phyloP scores from a whole-genome alignment of 2,329 filamentous ascomycete species.

The Hymenoscyphus fructigenus region DNA sequence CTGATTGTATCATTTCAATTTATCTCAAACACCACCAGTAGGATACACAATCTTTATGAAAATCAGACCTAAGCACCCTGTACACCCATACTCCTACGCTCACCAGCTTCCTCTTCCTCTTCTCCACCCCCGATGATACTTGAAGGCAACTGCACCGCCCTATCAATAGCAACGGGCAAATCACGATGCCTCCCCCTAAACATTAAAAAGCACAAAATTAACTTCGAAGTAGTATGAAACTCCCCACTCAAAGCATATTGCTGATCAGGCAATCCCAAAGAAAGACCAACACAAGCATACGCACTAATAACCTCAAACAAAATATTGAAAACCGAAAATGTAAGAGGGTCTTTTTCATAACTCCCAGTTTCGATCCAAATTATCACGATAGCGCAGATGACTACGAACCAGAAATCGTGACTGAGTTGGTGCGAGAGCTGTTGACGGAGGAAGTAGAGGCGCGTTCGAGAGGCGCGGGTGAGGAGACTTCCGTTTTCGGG shows the following conservation, averaged over 20 bases:
- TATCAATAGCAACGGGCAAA: conserved; percentile 55
- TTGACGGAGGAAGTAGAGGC: conserved; percentile 30
- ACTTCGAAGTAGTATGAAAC: conserved; percentile 54
- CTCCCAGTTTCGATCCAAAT: conserved; percentile 58
- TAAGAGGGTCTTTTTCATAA: conserved; percentile 50
- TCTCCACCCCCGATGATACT: not conserved
- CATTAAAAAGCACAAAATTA: conserved; percentile 58
- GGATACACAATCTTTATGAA: too few relatives aligned
- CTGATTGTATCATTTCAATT: too few relatives aligned
- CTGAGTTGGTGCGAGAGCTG: conserved; percentile 63
- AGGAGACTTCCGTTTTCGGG: conserved; percentile 4
- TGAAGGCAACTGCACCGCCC: conserved; percentile 41
- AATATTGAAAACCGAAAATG: conserved; percentile 60
- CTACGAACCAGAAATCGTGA: conserved; percentile 67
- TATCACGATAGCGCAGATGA: conserved; percentile 59
- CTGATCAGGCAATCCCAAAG: conserved; percentile 52
- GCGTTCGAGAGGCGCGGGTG: not conserved
- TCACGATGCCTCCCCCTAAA: conserved; percentile 55
- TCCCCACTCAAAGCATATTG: conserved; percentile 56
- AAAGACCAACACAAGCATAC: conserved; percentile 63
- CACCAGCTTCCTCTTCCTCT: conserved; percentile 4
- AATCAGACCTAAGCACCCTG: not conserved
- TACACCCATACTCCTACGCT: not conserved
- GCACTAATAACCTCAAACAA: conserved; percentile 57
- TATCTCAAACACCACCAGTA: not conserved